Evolutionary conservation across 2,329 filamentous ascomycete species (phyloP).

Genomic region (Fusarium compactum): DNA sequence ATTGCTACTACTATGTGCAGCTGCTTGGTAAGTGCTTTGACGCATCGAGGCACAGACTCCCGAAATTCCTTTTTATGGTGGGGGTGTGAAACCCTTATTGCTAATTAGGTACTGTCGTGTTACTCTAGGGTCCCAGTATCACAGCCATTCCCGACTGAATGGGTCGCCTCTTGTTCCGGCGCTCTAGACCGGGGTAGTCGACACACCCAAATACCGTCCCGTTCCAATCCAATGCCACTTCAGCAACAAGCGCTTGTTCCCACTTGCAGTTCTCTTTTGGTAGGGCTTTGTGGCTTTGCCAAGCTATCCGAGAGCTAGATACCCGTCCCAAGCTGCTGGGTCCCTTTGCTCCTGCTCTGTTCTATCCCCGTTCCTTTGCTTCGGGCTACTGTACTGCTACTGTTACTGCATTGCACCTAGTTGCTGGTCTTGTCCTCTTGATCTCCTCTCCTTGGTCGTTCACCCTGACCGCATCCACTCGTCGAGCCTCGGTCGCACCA

Average conservation of each 20-base stretch:
- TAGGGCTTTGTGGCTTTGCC: slow-evolving; percentile 42
- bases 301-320: slow-evolving; percentile 46
- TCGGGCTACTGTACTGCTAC: neutral
- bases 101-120: neutral
- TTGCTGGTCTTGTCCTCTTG: slow-evolving; percentile 11
- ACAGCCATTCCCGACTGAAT: slow-evolving; percentile 34
- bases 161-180: slow-evolving; percentile 37
- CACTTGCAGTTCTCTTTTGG: slow-evolving; percentile 26
- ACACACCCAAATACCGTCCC: slow-evolving; percentile 28
- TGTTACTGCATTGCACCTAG: neutral
- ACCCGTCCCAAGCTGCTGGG: slow-evolving; percentile 50
- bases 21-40: neutral
- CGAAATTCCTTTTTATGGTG: slow-evolving; percentile 3
- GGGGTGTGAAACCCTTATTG: slow-evolving; percentile 11
- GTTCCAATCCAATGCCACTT: slow-evolving; percentile 28
- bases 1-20: neutral
- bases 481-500: slow-evolving; percentile 37
- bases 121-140: slow-evolving; percentile 17
- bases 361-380: slow-evolving; percentile 7
- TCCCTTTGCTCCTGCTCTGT: slow-evolving; percentile 25
- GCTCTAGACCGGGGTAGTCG: slow-evolving; percentile 29
- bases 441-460: slow-evolving; percentile 13
- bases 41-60: neutral
- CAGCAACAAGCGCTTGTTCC: slow-evolving; percentile 29
- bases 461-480: slow-evolving; percentile 33